Evolutionary conservation across 345 rosid genomes (phyloP), one percentile per base, ranked within the genome.

Genomic region (Aquilaria malaccensis): DNA sequence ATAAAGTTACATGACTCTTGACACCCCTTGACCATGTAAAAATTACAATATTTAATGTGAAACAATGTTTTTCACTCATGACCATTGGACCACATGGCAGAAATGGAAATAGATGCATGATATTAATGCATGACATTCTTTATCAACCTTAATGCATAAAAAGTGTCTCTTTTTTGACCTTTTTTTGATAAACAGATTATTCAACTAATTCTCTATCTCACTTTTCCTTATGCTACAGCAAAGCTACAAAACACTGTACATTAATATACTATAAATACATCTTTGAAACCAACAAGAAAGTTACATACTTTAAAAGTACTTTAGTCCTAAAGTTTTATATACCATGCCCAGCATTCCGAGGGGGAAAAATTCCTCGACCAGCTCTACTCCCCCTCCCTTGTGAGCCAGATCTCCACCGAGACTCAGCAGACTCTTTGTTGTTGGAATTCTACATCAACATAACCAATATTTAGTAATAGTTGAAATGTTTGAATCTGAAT

Each of bases 321-420:
- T 61, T 0, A 47, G 43, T 51, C 56, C 14, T 31, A 37, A 56
- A 46, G 32, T 22, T 45, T 47, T 65, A 45, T 52, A 72, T 83
- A 89, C 98, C 96, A 70, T 79, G 79, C 63, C 82, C 67, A 55
- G 76, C 33, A 63, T 78, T 71, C 55, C 79, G 86, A 58, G 89
- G 63, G 22, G 81, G 56, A 74, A 69, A 81, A 67, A 75, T 83
- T 58, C 41, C 56, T 48, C 88, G 83, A 60, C 79, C 84, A 60
- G 81, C 83, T 80, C 84, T 82, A 49, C 64, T 76, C 37, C 89
- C 98, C 57, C 83, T 79, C 47, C 87, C 84, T 33, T 75, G 79
- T 15, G 80, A 66, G 61, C 89, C 77, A 77, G 93, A 71, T 72
- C 80, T 84, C 93, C 89, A 75, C 51, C 76, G 88, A 65, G 91